Conservation (phyloP, 2,329 filamentous ascomycete species). For the Arthrobotrys sinensis region DNA sequence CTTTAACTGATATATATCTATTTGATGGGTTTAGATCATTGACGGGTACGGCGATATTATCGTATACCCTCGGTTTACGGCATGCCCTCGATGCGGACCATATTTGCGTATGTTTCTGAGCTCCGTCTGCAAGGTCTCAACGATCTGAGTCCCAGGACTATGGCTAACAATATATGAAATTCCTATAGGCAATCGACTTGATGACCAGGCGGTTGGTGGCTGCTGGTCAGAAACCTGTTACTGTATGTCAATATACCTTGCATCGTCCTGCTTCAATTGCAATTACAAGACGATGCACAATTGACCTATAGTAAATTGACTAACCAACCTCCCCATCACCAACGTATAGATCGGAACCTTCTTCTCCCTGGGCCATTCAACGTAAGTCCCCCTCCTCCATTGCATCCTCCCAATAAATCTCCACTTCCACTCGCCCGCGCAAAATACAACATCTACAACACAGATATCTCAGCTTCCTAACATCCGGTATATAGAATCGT, state of each 20-base stretch:
- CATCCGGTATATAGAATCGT: conserved; percentile 73
- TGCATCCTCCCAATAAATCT: too few species aligned
- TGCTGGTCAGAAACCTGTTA: conserved; percentile 85
- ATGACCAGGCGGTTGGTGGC: conserved; percentile 93
- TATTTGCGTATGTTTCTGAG: conserved; percentile 74
- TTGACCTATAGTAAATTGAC: not conserved
- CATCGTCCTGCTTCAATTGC: too few species aligned
- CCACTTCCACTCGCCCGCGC: not conserved
- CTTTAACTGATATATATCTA: too few species aligned
- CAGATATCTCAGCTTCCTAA: too few species aligned
- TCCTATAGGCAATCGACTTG: conserved; percentile 83
- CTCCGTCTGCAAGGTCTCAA: too few species aligned
- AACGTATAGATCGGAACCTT: conserved; percentile 79
- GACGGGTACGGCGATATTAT: conserved; percentile 84
- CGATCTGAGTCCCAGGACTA: not conserved
- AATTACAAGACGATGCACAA: not conserved
- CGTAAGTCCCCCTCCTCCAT: conserved; percentile 69
- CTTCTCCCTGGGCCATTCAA: conserved; percentile 94
- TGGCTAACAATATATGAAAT: not conserved
- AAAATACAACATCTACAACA: conserved; percentile 37
- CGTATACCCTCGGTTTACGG: conserved; percentile 89
- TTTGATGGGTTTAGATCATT: conserved; percentile 71
- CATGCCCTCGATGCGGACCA: conserved; percentile 99
- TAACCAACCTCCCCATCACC: not conserved
- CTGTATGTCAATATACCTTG: conserved; percentile 71